Conservation (phyloP, 2,329 filamentous ascomycete genomes). For the Fusarium sp. region DNA sequence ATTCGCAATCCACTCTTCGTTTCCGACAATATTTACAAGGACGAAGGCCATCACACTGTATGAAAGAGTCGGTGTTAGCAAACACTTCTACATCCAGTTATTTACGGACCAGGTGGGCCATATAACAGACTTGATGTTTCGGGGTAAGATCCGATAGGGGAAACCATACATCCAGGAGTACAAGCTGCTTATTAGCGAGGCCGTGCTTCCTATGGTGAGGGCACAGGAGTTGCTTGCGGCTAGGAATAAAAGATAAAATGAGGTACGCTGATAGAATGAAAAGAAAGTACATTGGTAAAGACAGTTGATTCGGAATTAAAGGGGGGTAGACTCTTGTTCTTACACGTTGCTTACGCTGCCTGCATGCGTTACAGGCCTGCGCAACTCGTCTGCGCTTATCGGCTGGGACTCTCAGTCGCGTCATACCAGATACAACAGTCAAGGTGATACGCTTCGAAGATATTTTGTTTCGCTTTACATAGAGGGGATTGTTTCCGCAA, state of each 20-base stretch:
- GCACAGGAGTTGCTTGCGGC: not conserved
- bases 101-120: not conserved
- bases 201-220: not conserved
- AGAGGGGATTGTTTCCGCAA: not conserved
- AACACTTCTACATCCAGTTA: not conserved
- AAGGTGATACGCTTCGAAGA: not conserved
- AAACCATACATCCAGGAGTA: not conserved
- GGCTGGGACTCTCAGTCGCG: constrained; percentile 63
- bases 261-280: not conserved
- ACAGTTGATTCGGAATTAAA: not conserved
- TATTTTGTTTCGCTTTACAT: not conserved
- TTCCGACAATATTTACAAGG: constrained; percentile 69
- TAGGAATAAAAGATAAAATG: not conserved
- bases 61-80: not conserved
- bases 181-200: not conserved
- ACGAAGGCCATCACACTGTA: constrained; percentile 66
- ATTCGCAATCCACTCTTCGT: constrained; percentile 21
- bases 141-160: not conserved
- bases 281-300: not conserved
- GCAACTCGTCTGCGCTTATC: constrained; percentile 71
- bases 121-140: not conserved
- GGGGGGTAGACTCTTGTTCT: constrained; percentile 36
- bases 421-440: constrained; percentile 50
- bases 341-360: constrained; percentile 74
- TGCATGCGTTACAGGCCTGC: constrained; percentile 72